A percentile compares a stretch with the other conserved stretches of the same genome.
These are phyloP conservation scores for Echinochloa phyllopogon DNA, from an alignment of 176 grass and related monocot genomes.

Conservation along the genomic window DNA sequence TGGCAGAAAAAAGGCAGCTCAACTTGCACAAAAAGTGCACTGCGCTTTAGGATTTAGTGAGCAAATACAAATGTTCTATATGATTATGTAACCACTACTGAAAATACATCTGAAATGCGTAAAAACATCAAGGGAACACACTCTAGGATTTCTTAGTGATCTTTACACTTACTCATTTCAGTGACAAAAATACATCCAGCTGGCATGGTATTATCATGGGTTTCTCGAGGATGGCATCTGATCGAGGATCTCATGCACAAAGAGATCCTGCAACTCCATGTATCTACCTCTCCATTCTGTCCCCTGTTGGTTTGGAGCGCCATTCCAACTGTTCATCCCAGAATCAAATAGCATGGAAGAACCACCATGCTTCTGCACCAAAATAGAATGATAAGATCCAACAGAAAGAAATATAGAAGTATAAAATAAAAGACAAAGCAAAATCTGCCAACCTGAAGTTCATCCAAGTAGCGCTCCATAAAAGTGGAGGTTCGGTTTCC, in stretches of 20 bases:
- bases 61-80: not conserved
- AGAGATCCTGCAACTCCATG: conserved; percentile 60
- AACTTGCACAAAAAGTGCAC: not conserved
- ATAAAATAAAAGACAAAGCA: conserved; percentile 9
- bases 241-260: conserved; percentile 47
- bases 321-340: conserved; percentile 8
- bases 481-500: conserved; percentile 47
- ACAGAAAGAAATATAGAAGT: conserved; percentile 21
- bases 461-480: conserved; percentile 41
- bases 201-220: conserved; percentile 17
- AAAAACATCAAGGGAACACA: not conserved
- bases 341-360: conserved; percentile 34
- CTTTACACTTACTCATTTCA: conserved; percentile 22
- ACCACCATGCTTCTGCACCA: conserved; percentile 32
- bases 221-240: conserved; percentile 29
- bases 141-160: not conserved
- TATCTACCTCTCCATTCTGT: conserved; percentile 57
- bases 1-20: not conserved
- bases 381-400: conserved; percentile 26
- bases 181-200: conserved; percentile 25
- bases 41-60: not conserved
- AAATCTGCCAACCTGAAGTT: conserved; percentile 56
- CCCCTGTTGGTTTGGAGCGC: conserved; percentile 40
- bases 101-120: not conserved
- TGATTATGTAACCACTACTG: not conserved